Base-by-base conservation (phyloP, 2,329 filamentous ascomycete genomes). In the Diplodia corticola region DNA sequence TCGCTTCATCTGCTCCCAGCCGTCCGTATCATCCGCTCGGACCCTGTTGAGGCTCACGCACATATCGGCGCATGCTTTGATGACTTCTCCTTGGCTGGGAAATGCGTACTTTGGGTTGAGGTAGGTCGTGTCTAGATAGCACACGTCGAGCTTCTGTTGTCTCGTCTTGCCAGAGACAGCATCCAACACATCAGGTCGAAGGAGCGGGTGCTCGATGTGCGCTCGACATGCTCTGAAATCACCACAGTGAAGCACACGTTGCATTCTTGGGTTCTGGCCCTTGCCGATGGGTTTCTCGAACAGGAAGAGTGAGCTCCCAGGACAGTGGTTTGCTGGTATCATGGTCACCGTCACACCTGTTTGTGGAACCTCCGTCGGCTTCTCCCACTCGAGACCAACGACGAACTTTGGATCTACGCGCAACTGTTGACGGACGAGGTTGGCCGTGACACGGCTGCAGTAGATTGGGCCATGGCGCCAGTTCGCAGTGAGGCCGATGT, bases 81-180 rank as follows among this genome's bases (percentile, higher is more conserved):
- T 92, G 64, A 99, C 95, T 70, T 95, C 89, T 66, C 90, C 85
- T 75, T 99, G 95, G 3, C 87, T 89, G 0, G 95, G 95, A 71
- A 99, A 99, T 0, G 94, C 90, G 77, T 98, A 99, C 69, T 93
- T 93, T 0, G 95, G 95, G 69, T 95, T 97, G 12, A 99, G 85
- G 75, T 99, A 99, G 0, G 95, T 99, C 0, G 95, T 99, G 75
- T 99, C 95, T 9, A 99, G 87, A 75, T 99, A 99, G 80, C 95
- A 98, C 30, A 94, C 88, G 73, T 99, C 94, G 64, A 99, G 93
- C 72, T 89, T 92, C 74, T 98, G 95, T 73, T 95, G 90, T 67
- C 83, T 88, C 1, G 81, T 81, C 75, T 90, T 91, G 1, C 92
- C 91, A 0, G 88, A 89, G 9, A 91, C 80, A 2, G 84, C 81